Evolutionary conservation across 257 asterid genomes (phyloP).

Genomic region (Solanum lycopersicoides): DNA sequence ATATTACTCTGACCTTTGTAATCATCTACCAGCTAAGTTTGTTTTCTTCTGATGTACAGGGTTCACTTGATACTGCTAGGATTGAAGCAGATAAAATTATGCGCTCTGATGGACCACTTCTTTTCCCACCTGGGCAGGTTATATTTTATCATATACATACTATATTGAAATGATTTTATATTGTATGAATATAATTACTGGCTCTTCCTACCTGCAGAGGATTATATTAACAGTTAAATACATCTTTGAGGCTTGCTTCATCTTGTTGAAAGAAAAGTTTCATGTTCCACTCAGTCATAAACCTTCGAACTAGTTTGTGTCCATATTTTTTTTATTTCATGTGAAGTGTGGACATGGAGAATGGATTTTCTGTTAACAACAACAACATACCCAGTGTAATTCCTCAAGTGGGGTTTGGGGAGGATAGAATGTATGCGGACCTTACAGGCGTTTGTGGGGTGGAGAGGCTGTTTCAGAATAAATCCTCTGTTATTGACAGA

Average conservation of each 20-base stretch:
- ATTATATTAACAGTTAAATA: not conserved
- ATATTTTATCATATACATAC: not conserved
- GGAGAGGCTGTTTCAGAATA: not conserved
- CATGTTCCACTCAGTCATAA: not conserved
- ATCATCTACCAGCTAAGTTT: not conserved
- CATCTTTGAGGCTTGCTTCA: not conserved
- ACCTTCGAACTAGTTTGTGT: not conserved
- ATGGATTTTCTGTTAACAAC: not conserved
- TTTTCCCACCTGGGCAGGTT: conserved; percentile 97
- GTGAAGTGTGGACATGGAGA: not conserved
- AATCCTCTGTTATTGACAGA: not conserved
- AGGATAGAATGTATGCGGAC: not conserved
- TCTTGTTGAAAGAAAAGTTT: not conserved
- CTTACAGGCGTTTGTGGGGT: not conserved
- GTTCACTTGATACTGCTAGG: conserved; percentile 54
- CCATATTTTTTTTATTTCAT: not conserved
- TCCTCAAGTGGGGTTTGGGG: not conserved
- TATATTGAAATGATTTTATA: not conserved
- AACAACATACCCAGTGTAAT: not conserved
- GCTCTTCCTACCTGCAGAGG: not conserved
- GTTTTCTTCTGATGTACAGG: conserved; percentile 24
- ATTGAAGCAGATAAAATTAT: conserved; percentile 71
- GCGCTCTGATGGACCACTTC: conserved; percentile 89
- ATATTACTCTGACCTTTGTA: not conserved
- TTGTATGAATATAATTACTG: not conserved